Base-by-base conservation (phyloP, 2,329 filamentous ascomycete genomes). In the Cytospora paraplurivora region DNA sequence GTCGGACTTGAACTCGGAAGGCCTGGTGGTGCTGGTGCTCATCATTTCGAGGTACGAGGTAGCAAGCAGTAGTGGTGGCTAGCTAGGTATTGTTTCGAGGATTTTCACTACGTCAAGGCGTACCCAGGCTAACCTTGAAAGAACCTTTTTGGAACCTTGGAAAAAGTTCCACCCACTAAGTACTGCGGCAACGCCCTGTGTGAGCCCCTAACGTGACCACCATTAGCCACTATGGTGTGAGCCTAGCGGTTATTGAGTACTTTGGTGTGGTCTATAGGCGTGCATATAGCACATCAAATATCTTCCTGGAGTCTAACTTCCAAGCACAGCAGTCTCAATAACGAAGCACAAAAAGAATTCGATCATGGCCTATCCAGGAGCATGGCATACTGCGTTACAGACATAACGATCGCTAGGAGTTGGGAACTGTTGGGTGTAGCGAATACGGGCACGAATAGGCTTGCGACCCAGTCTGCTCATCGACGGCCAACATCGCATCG, bases 41-140 rank as follows among this genome's bases (percentile, higher is more conserved):
- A 11, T n/a, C 11, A 11, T 21, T 32, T 53, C 32, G 33, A 61
- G 37, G 51, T 54, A 38, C n/a, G n/a, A n/a, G n/a, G n/a, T n/a
- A n/a, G n/a, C n/a, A n/a, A n/a, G n/a, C n/a, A n/a, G n/a, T n/a
- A n/a, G n/a, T n/a, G n/a, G n/a, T n/a, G n/a, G n/a, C n/a, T n/a
- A n/a, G n/a, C n/a, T n/a, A n/a, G n/a, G n/a, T n/a, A n/a, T n/a
- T 11, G 15, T 27, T 27, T 27, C 37, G 57, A 61, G 51, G 51
- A 55, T 61, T 61, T 61, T 35, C 33, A 50, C 51, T 61, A 55
- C 59, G 59, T 61, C 59, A 61, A 60, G n/a, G 51, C 59, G 11
- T 47, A 10, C 7, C 17, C 10, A 27, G 50, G 33, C 52, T 55
- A 61, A 27, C 27, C 27, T 27, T 27, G 27, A 27, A 27, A 27